phyloP scores from a whole-genome alignment of 768 basidiomycete species.

The Rubroboletus pulcherrimus region DNA sequence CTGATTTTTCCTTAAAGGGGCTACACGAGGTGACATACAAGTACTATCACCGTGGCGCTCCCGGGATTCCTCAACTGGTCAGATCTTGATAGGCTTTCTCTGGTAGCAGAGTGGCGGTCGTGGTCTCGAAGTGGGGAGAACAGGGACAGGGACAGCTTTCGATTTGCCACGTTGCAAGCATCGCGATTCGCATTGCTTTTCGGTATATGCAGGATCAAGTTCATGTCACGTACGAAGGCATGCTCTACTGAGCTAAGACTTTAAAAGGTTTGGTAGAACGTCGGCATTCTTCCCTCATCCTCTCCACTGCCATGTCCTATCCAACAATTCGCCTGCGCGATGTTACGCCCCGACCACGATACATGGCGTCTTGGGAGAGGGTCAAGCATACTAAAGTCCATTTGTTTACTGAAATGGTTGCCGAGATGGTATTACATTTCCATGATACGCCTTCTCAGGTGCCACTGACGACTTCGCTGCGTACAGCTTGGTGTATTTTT shows the following conservation, averaged over 20 bases:
- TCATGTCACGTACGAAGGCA: neutral
- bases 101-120: neutral
- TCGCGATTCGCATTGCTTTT: slow-evolving; percentile 1
- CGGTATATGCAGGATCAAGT: neutral
- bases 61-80: neutral
- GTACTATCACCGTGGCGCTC: neutral
- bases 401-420: slow-evolving; percentile 55
- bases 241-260: neutral
- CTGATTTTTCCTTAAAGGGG: neutral
- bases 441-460: neutral
- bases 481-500: slow-evolving; percentile 57
- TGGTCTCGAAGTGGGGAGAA: neutral
- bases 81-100: neutral
- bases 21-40: neutral
- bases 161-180: neutral
- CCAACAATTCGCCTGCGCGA: slow-evolving; percentile 40
- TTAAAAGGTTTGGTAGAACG: slow-evolving; percentile 8
- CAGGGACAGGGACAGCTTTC: neutral
- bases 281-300: neutral
- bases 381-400: slow-evolving; percentile 45
- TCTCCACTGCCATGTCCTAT: slow-evolving; percentile 17
- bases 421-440: slow-evolving; percentile 47
- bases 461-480: slow-evolving; percentile 4
- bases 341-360: slow-evolving; percentile 34
- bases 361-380: slow-evolving; percentile 50